phyloP scores from a whole-genome alignment of 768 basidiomycete genomes.

The Suillus discolor region DNA sequence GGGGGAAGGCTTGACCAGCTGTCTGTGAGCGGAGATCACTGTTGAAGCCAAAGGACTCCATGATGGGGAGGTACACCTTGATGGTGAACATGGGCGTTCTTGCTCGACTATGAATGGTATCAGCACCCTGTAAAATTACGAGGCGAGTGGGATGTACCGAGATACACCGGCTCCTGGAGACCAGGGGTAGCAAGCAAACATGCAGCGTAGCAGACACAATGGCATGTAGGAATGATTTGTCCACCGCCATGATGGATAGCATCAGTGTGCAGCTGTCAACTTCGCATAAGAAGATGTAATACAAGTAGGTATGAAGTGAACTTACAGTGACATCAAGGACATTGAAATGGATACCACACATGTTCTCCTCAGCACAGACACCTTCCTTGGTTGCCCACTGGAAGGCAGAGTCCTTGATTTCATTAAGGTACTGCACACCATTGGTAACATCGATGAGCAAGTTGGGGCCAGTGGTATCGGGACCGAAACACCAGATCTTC shows the following conservation, averaged over 20 bases:
- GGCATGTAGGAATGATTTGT: conserved; percentile 95
- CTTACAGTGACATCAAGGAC: conserved; percentile 91
- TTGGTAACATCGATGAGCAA: conserved; percentile 97
- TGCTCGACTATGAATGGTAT: conserved; percentile 72
- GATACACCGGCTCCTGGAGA: conserved; percentile 96
- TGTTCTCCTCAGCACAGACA: conserved; percentile 95
- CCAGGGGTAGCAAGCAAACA: conserved; percentile 88
- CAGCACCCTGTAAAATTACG: conserved; percentile 64
- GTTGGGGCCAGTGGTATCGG: conserved; percentile 96
- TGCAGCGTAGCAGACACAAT: conserved; percentile 95
- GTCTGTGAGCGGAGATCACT: conserved; percentile 92
- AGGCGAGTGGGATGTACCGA: conserved; percentile 56
- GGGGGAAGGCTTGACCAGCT: conserved; percentile 98
- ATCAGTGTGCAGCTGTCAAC: conserved; percentile 85
- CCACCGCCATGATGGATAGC: conserved; percentile 99
- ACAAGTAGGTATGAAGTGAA: conserved; percentile 15
- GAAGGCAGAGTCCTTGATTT: conserved; percentile 99
- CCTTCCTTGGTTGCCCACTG: conserved; percentile 99
- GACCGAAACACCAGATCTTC: conserved; percentile 99
- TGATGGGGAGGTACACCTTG: conserved; percentile 93
- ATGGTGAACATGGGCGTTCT: conserved; percentile 99
- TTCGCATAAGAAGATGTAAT: background rate
- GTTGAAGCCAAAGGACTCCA: conserved; percentile 97
- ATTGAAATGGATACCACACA: conserved; percentile 98
- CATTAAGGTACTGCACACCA: conserved; percentile 98